These are phyloP conservation scores for Bipolaris victoriae DNA, from an alignment of 2,329 filamentous ascomycete species.

Conservation along the genomic window DNA sequence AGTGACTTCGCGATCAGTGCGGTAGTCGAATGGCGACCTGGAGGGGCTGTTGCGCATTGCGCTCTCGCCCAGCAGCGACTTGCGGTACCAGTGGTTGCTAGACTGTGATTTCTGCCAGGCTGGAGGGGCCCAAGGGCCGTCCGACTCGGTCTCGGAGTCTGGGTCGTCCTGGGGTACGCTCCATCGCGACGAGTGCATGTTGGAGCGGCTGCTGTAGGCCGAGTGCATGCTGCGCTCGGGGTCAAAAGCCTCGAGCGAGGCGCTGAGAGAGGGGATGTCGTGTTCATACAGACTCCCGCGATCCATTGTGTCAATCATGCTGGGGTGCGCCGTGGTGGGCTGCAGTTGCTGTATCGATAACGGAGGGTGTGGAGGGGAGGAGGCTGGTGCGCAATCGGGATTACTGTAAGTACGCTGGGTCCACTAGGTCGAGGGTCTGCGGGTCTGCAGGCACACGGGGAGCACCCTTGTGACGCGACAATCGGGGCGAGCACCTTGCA, in stretches of 20 bases:
- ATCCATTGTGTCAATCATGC: conserved; percentile 41
- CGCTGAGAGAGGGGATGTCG: conserved; percentile 48
- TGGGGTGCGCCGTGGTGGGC: conserved; percentile 11
- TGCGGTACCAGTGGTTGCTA: conserved; percentile 64
- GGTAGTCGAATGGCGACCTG: conserved; percentile 66
- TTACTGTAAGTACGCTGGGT: conserved; percentile 24
- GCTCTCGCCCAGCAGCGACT: conserved; percentile 49
- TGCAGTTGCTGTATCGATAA: conserved; percentile 4
- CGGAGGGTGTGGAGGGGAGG: conserved; percentile 20
- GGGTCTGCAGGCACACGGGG: conserved; percentile 40
- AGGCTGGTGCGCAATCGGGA: conserved; percentile 26
- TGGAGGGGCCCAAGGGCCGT: conserved; percentile 67
- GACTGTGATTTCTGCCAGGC: conserved; percentile 62
- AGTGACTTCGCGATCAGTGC: conserved; percentile 57
- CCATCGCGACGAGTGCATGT: conserved; percentile 62
- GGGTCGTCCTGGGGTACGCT: conserved; percentile 46
- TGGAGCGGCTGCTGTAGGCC: conserved; percentile 61
- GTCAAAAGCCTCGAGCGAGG: conserved; percentile 49
- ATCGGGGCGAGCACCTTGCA: conserved; percentile 20
- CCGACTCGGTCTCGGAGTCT: conserved; percentile 54
- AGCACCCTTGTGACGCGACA: conserved; percentile 43
- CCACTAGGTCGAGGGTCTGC: conserved; percentile 32
- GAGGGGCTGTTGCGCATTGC: conserved; percentile 52
- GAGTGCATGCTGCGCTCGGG: conserved; percentile 47
- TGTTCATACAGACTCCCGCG: conserved; percentile 46